Percentiles rank a stretch among this genome's conserved stretches.
These are phyloP conservation scores for Hippophae tibetana DNA, from an alignment of 306 rosid species.

Conservation along the genomic window DNA sequence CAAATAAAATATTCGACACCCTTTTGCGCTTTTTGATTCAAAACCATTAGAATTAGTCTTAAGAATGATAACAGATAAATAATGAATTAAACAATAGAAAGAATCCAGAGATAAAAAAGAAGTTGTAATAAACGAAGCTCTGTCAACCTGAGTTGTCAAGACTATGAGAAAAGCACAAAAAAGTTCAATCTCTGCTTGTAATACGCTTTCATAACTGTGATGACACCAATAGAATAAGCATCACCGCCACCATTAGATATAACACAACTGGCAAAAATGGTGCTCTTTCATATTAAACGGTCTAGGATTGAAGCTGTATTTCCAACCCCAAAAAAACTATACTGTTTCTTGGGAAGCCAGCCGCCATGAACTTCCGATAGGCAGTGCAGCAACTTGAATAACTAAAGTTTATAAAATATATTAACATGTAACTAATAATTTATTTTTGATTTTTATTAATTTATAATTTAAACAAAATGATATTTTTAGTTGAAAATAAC, in stretches of 20 bases:
- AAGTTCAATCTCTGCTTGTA: constrained; percentile 65
- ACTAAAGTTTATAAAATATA: constrained; percentile 22
- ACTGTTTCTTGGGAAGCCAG: constrained; percentile 48
- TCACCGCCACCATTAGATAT: constrained; percentile 68
- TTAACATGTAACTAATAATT: too few species aligned
- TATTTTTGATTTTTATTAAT: too few species aligned
- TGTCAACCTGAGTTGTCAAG: constrained; percentile 62
- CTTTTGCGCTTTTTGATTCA: not conserved
- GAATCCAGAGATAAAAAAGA: too few species aligned
- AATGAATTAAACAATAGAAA: too few species aligned
- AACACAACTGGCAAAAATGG: constrained; percentile 48
- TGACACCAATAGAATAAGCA: constrained; percentile 93
- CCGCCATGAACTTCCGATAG: constrained; percentile 77
- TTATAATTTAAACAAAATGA: too few species aligned
- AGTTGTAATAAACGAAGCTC: not conserved
- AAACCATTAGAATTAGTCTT: too few species aligned
- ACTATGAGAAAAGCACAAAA: constrained; percentile 14
- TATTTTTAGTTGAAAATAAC: too few species aligned
- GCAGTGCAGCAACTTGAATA: constrained; percentile 82
- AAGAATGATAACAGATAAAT: too few species aligned
- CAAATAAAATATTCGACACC: not conserved
- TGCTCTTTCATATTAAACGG: constrained; percentile 88
- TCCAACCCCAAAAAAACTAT: constrained; percentile 27
- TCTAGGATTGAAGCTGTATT: constrained; percentile 63
- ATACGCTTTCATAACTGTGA: constrained; percentile 85